Conservation (phyloP, 441 rosid genomes). For the Adansonia grandidieri region DNA sequence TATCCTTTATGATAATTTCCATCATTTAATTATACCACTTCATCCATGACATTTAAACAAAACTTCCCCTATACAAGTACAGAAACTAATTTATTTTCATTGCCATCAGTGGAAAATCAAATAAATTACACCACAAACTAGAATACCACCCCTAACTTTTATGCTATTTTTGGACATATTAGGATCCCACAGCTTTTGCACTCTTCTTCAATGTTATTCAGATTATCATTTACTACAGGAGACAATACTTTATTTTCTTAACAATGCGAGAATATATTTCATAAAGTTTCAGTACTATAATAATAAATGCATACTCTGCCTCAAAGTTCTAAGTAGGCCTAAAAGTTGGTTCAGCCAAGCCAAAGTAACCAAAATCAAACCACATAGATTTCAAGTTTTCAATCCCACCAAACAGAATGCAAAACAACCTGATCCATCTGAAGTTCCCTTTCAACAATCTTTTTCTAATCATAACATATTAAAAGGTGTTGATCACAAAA, state of each 20-base stretch:
- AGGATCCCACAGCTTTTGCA: neutral
- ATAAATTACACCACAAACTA: constrained; percentile 2
- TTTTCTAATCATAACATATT: constrained; percentile 13
- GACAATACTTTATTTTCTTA: neutral
- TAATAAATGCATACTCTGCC: neutral
- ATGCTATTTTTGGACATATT: neutral
- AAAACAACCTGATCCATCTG: neutral
- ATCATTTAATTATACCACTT: neutral
- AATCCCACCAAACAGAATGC: neutral
- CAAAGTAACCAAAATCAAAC: constrained; percentile 5
- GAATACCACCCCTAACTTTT: neutral
- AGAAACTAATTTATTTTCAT: neutral
- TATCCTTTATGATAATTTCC: constrained; percentile 6
- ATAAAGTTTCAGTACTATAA: neutral
- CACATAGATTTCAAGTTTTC: constrained; percentile 13
- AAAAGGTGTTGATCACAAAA: neutral
- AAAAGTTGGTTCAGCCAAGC: constrained; percentile 8
- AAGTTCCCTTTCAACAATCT: neutral
- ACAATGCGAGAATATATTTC: neutral
- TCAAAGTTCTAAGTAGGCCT: neutral
- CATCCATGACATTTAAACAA: neutral
- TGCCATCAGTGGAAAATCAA: neutral
- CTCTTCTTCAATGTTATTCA: neutral
- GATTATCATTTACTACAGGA: neutral
- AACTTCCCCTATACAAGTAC: neutral